Conservation (phyloP, 164 flowering plant species). For the Pachysandra terminalis region DNA sequence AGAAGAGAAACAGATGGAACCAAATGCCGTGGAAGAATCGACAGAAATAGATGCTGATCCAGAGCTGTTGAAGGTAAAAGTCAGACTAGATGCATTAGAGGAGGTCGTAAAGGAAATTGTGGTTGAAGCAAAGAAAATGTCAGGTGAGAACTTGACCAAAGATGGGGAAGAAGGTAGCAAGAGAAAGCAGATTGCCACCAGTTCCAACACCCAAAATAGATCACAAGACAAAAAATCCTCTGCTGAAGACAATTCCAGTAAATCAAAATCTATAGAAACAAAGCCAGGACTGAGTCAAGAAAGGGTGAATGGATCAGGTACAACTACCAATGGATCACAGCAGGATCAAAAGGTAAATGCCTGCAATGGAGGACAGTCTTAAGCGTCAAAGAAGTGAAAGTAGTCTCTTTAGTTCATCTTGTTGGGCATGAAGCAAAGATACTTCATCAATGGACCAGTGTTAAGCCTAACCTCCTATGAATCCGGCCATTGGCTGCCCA, state of each 20-base stretch:
- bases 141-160: constrained; percentile 6
- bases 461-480: too few relatives aligned
- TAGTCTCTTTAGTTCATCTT: background rate
- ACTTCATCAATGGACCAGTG: too few relatives aligned
- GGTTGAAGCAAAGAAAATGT: constrained; percentile 42
- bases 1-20: constrained; percentile 50
- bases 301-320: background rate
- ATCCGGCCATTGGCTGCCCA: too few relatives aligned
- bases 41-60: constrained; percentile 30
- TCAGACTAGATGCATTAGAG: constrained; percentile 65
- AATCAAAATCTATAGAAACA: constrained; percentile 2
- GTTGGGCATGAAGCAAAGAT: too few relatives aligned
- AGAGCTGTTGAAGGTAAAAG: constrained; percentile 55
- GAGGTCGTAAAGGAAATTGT: constrained; percentile 60
- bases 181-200: constrained; percentile 12
- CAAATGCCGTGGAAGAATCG: constrained; percentile 25
- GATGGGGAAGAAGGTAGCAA: constrained; percentile 14
- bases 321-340: constrained; percentile 12
- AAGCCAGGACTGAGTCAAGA: constrained; percentile 7
- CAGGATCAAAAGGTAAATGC: constrained; percentile 4
- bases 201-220: constrained; percentile 3
- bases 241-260: constrained; percentile 8
- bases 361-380: background rate
- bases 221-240: constrained; percentile 17
- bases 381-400: background rate